Percentiles rank a stretch among this genome's conserved stretches.
These are phyloP conservation scores for Acidomyces sp. DNA, from an alignment of 495 filamentous ascomycete genomes.

Conservation along the genomic window DNA sequence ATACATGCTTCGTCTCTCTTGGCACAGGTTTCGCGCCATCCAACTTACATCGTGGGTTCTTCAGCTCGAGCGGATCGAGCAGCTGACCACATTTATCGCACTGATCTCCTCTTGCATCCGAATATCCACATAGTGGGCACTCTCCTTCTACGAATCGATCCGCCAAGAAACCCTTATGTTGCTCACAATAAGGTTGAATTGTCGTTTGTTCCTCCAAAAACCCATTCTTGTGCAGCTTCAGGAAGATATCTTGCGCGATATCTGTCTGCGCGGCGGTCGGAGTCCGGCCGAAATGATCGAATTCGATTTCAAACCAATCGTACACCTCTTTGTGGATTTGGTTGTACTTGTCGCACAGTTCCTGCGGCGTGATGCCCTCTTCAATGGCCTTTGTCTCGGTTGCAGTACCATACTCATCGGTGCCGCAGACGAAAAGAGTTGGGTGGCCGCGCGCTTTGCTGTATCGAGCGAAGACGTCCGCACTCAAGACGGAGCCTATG, in stretches of 20 bases:
- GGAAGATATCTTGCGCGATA: conserved; percentile 77
- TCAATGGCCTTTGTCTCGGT: conserved; percentile 71
- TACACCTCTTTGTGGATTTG: conserved; percentile 72
- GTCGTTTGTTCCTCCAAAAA: conserved; percentile 66
- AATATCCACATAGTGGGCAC: conserved; percentile 67
- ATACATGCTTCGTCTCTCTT: conserved; percentile 59
- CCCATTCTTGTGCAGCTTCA: conserved; percentile 62
- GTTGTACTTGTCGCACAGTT: conserved; percentile 78
- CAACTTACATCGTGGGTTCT: conserved; percentile 58
- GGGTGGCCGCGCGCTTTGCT: conserved; percentile 55
- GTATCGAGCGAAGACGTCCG: conserved; percentile 67
- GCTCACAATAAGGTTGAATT: conserved; percentile 74
- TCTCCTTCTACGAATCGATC: conserved; percentile 90
- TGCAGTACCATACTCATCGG: conserved; percentile 48
- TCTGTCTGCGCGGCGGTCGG: conserved; percentile 70
- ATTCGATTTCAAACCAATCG: conserved; percentile 74
- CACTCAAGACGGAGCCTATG: conserved; percentile 74
- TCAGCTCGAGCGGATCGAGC: conserved; percentile 58
- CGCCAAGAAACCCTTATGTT: conserved; percentile 72
- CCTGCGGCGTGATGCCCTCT: conserved; percentile 53
- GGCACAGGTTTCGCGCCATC: conserved; percentile 65
- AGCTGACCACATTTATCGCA: conserved; percentile 79
- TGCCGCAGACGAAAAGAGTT: conserved; percentile 53
- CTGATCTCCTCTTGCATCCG: conserved; percentile 72
- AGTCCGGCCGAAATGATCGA: conserved; percentile 77